phyloP scores from a whole-genome alignment of 1,284 basidiomycete genomes.

The Leccinum fuscescens region DNA sequence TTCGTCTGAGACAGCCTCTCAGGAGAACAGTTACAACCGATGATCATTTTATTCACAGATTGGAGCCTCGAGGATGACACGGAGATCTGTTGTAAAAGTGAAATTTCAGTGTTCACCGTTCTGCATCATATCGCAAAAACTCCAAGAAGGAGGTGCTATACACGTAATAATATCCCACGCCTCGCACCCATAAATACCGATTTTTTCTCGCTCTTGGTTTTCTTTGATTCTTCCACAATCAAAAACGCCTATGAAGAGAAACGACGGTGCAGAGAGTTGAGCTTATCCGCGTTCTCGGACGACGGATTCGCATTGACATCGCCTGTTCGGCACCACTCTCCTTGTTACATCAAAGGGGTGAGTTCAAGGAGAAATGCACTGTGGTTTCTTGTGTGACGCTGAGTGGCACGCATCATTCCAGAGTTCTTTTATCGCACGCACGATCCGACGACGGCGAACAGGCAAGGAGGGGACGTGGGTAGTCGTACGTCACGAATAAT shows the following conservation, averaged over 20 bases:
- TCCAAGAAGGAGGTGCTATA: background rate
- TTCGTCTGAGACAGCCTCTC: no score
- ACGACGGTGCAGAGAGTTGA: constrained; percentile 44
- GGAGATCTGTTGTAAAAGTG: background rate
- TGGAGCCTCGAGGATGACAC: background rate
- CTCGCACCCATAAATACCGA: background rate
- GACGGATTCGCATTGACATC: constrained; percentile 40
- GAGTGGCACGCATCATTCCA: no score
- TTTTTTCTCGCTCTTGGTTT: background rate
- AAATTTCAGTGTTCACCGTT: background rate
- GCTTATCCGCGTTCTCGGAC: constrained; percentile 31
- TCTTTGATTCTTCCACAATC: constrained; percentile 51
- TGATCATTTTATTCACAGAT: no score
- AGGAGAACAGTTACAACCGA: no score
- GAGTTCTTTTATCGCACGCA: no score
- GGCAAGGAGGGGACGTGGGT: constrained; percentile 76
- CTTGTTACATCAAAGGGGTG: constrained; percentile 47
- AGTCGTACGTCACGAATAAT: constrained; percentile 56
- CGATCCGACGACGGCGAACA: constrained; percentile 56
- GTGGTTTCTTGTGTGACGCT: no score
- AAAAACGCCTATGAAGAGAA: constrained; percentile 49
- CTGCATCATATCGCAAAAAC: no score
- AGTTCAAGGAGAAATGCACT: no score
- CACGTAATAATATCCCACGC: constrained; percentile 26
- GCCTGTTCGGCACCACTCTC: constrained; percentile 49